Evolutionary conservation across 2,329 filamentous ascomycete genomes (phyloP).

Genomic region (Penicillium polonicum): DNA sequence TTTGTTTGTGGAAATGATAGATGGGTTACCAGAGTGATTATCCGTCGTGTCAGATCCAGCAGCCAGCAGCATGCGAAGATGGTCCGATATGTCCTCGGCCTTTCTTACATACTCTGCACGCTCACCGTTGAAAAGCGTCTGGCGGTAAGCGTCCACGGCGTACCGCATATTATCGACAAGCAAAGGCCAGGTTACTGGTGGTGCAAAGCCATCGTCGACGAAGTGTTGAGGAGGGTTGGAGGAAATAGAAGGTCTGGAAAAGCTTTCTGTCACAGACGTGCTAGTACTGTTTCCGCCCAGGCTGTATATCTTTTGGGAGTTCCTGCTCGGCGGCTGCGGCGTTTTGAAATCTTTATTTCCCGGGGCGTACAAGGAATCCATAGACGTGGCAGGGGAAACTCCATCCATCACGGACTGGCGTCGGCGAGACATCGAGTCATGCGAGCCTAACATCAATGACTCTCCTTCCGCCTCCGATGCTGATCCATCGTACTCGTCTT

Average conservation of each 20-base stretch:
- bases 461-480: constrained; percentile 82
- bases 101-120: constrained; percentile 88
- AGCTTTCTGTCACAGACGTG: constrained; percentile 56
- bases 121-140: constrained; percentile 78
- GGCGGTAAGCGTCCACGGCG: constrained; percentile 84
- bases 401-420: constrained; percentile 68
- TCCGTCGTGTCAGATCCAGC: constrained; percentile 96
- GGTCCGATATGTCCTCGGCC: constrained; percentile 98
- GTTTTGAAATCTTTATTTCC: constrained; percentile 55
- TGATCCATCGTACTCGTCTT: constrained; percentile 92
- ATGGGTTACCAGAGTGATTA: constrained; percentile 97
- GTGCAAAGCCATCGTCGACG: constrained; percentile 81
- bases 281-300: constrained; percentile 52
- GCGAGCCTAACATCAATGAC: constrained; percentile 66
- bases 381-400: constrained; percentile 81
- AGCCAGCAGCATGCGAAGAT: constrained; percentile 86
- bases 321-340: constrained; percentile 19
- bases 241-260: constrained; percentile 44
- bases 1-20: constrained; percentile 99
- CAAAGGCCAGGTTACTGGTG: constrained; percentile 81
- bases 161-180: constrained; percentile 91
- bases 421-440: constrained; percentile 64
- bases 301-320: constrained; percentile 26
- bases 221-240: constrained; percentile 72
- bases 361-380: constrained; percentile 82